Evolutionary conservation across 129 eudicot species (phyloP), one percentile per base, ranked within the genome.

Genomic region (Deinandra increscens): DNA sequence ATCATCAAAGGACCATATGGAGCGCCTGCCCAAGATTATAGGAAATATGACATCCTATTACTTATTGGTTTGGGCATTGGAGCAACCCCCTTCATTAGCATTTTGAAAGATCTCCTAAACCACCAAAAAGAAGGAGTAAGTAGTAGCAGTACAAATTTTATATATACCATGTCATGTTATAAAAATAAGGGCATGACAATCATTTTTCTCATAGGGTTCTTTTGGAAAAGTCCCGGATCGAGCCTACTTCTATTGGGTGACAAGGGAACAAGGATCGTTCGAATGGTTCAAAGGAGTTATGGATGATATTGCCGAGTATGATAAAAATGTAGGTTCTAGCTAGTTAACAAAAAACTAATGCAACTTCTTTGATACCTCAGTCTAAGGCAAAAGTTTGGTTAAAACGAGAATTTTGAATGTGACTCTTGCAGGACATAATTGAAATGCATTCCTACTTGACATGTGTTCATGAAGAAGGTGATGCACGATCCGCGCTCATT

Each of bases 261-360:
- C 98, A 18, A 84, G 96, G 75, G 98, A 93, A 65, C 98, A 93
- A 85, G 95, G 88, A 15, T 93, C 98, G 5, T 93, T 93, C 17
- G 97, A 93, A 33, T 93, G 98, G 98, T 93, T 93, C 79, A 93
- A 89, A 81, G 98, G 95, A 18, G 98, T 93, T 56, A 89, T 93
- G 98, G 95, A 93, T 78, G 98, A 93, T 64, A 74, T 93, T 48
- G 88, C 98, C 5, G 95, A 93, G 58, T 79, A 85, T 60, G 98
- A 93, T 45, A 33, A 65, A 29, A 71, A 87, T 45, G 98, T 93
- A 75, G 19, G 95, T 77, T 64, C 2, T 53, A 9, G n/a, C 31
- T 12, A 31, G n/a, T n/a, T n/a, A n/a, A n/a, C n/a, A 20, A 34
- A 7, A 46, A 17, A 74, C 59, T 3, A 45, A 55, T 8, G 6